These are phyloP conservation scores for Mycena capillaripes DNA, from an alignment of 768 basidiomycete species.

Conservation along the genomic window DNA sequence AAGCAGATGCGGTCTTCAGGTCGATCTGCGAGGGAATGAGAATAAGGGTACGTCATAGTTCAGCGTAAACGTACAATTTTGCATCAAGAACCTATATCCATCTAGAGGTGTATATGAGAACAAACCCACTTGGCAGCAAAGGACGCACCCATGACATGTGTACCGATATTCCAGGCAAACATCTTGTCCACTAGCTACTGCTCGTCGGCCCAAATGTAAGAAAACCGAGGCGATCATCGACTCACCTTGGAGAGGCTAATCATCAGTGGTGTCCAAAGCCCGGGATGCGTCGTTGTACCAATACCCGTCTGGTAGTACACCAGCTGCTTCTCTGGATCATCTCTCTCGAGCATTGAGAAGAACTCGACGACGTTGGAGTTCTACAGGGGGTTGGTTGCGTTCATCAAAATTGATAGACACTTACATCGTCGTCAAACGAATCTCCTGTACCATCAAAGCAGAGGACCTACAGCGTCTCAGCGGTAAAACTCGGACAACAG, in stretches of 20 bases:
- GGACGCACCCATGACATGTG: no score
- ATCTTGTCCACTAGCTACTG: no score
- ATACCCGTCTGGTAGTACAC: slow-evolving; percentile 50
- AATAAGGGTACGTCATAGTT: no score
- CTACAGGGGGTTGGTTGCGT: slow-evolving; percentile 37
- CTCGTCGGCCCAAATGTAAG: background rate
- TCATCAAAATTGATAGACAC: slow-evolving; percentile 5
- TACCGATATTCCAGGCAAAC: no score
- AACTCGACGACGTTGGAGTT: slow-evolving; percentile 58
- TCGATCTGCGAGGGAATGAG: no score
- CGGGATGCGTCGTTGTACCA: slow-evolving; percentile 5
- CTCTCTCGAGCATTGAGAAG: slow-evolving; percentile 53
- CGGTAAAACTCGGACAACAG: background rate
- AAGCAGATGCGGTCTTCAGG: no score
- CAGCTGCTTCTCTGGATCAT: slow-evolving; percentile 50
- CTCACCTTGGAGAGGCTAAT: slow-evolving; percentile 8
- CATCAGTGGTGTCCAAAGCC: slow-evolving; percentile 4
- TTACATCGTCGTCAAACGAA: slow-evolving; percentile 66
- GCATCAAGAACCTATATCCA: no score
- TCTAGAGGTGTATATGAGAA: no score
- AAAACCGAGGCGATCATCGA: background rate
- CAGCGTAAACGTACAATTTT: no score
- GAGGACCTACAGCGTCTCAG: slow-evolving; percentile 47
- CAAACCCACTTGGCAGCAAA: no score
- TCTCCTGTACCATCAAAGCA: slow-evolving; percentile 72